Evolutionary conservation across 2,329 filamentous ascomycete genomes (phyloP), one percentile per base, ranked within the genome.

Genomic region (Penicillium sp.): DNA sequence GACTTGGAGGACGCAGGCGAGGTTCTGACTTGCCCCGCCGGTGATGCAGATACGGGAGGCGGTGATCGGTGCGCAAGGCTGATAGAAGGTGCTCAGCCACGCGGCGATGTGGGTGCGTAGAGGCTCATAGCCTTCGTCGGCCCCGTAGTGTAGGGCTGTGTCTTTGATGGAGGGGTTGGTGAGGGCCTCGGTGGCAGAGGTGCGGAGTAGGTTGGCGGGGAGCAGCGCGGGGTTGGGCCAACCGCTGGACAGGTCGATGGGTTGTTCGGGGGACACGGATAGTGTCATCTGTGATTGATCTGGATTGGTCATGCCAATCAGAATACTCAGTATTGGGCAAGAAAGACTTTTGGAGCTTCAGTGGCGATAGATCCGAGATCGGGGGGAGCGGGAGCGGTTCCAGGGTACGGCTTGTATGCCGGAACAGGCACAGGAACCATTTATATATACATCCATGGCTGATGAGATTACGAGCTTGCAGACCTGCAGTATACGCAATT

Each of bases 11-110:
- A 96, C 76, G 65, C 85, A 88, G 0, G 88, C 90, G 2, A 96
- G 72, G 67, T 87, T 92, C 78, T 96, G 92, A 60, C 86, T 90
- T 3, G 92, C 92, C 14, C 92, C 92, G 42, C 92, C 91, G 0
- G 89, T 90, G 68, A 96, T 87, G 67, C 87, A 89, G 50, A 96
- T 87, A 31, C 90, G 81, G 3, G 84, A 79, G 4, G 80, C 66
- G 13, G 73, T 65, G 42, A 86, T 75, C 2, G 75, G 69, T 3
- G 72, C 61, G 5, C 63, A 44, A 0, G 68, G 69, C 2, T 76
- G 75, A 67, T 90, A 93, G 64, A 87, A 87, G 0, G 67, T 62
- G 1, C 79, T 81, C 39, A 96, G 77, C 89, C 90, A 96, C 38
- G 73, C 67, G 3, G 90, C 87, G 32, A 96, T 74, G 39, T 83